These are phyloP conservation scores for Fimicolochytrium jonesii DNA, from an alignment of 192 early-diverging fungal species.

Conservation along the genomic window DNA sequence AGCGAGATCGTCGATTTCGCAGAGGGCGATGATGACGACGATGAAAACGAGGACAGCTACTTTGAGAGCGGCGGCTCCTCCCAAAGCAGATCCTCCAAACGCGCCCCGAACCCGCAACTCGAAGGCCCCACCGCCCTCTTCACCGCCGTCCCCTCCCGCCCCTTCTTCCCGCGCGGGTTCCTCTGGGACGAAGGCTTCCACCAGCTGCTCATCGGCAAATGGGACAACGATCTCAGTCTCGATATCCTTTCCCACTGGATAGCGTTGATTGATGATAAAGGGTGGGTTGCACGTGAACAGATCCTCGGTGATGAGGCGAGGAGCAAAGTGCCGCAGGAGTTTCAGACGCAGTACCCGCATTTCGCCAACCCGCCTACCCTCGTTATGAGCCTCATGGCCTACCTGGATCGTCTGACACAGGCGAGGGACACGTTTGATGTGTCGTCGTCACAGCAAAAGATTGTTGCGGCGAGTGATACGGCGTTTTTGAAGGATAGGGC, in stretches of 20 bases:
- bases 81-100: constrained; percentile 8
- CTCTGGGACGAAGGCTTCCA: constrained; percentile 97
- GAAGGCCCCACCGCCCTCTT: constrained; percentile 70
- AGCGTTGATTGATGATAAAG: constrained; percentile 66
- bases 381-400: constrained; percentile 62
- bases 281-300: constrained; percentile 94
- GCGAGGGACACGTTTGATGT: neutral
- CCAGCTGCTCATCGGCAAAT: constrained; percentile 73
- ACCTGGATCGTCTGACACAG: constrained; percentile 50
- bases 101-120: constrained; percentile 44
- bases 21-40: constrained; percentile 54
- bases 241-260: constrained; percentile 80
- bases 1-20: constrained; percentile 46
- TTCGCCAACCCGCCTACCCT: constrained; percentile 92
- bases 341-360: constrained; percentile 87
- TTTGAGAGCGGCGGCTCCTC: neutral
- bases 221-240: constrained; percentile 84
- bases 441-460: neutral
- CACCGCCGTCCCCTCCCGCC: constrained; percentile 76
- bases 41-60: constrained; percentile 36
- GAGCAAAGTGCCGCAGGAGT: constrained; percentile 82
- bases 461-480: neutral
- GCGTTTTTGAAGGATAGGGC: constrained; percentile 5
- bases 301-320: constrained; percentile 90
- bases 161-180: constrained; percentile 96